Evolutionary conservation across 2,329 filamentous ascomycete genomes (phyloP), one percentile per base, ranked within the genome.

Genomic region (Penicillium freii): DNA sequence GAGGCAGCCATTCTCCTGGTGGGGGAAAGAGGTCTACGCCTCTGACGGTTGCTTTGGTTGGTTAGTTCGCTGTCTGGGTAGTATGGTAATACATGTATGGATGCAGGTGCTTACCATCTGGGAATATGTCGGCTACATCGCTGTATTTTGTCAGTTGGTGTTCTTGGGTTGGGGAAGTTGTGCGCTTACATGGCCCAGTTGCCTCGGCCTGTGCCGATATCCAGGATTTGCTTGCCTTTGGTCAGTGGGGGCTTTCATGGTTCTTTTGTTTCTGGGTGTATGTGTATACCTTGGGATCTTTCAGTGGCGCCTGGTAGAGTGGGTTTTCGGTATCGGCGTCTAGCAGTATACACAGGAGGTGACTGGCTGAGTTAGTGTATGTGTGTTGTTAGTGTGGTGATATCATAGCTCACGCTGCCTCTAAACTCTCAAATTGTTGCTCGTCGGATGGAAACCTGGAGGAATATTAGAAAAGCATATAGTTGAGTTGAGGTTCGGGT

Each of bases 11-110:
- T 2, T 52, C 47, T 15, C 29, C 36, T 31, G 55, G 55, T n/a
- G 55, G 55, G 1, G 55, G 55, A 21, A 62, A 66, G 33, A 67
- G 65, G 46, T 67, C 65, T n/a, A 67, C 61, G 15, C 54, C 54
- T 44, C 54, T 51, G 40, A 56, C 49, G 27, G 34, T 56, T 19
- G 54, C 54, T 56, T 17, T 5, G 8, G 29, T 23, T 34, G 15
- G 33, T 56, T 19, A 50, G 48, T 17, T 36, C 11, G 7, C 5
- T 25, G 21, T 25, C 10, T 19, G 13, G 9, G 23, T 4, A 1
- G 5, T 31, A 42, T 34, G 33, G 6, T 2, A 0, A 3, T 9
- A 13, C 13, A 33, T 33, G 31, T 33, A 13, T 33, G 31, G 11
- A 33, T 33, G 5, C 1, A 33, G 10, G 4, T 4, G 9, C 19